Conservation (phyloP, 768 basidiomycete genomes). For the Pleurotus cornucopiae region DNA sequence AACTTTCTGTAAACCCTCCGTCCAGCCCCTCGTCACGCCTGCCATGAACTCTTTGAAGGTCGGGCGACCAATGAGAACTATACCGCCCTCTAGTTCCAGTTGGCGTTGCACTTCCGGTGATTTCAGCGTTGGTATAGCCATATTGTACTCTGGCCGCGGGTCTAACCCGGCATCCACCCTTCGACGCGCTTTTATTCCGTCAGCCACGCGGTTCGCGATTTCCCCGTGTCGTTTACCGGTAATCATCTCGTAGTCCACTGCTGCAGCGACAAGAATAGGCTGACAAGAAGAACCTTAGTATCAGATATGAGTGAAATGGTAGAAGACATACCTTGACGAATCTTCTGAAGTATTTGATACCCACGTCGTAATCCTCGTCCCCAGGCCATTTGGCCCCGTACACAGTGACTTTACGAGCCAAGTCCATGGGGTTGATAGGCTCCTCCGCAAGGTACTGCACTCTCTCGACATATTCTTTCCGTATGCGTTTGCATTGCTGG, state of each 20-base stretch:
- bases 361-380: conserved; percentile 86
- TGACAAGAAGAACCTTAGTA: conserved; percentile 26
- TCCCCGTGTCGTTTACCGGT: conserved; percentile 83
- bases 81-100: conserved; percentile 75
- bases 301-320: conserved; percentile 8
- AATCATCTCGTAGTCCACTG: conserved; percentile 86
- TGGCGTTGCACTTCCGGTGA: conserved; percentile 47
- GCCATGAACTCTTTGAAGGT: conserved; percentile 94
- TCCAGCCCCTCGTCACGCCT: conserved; percentile 84
- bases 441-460: conserved; percentile 77
- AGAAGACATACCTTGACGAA: conserved; percentile 82
- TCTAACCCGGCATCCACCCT: conserved; percentile 66
- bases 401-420: conserved; percentile 78
- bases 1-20: conserved; percentile 59
- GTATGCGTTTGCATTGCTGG: conserved; percentile 70
- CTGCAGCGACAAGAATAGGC: conserved; percentile 94
- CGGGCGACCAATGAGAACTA: conserved; percentile 81
- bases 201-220: conserved; percentile 69
- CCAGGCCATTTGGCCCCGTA: conserved; percentile 91
- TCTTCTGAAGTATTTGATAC: conserved; percentile 87
- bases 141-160: conserved; percentile 31
- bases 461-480: conserved; percentile 70
- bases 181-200: conserved; percentile 68
- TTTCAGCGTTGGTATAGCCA: conserved; percentile 49
- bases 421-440: conserved; percentile 57